phyloP scores from a whole-genome alignment of 2,329 filamentous ascomycete genomes.

The Hypoxylon sp. region DNA sequence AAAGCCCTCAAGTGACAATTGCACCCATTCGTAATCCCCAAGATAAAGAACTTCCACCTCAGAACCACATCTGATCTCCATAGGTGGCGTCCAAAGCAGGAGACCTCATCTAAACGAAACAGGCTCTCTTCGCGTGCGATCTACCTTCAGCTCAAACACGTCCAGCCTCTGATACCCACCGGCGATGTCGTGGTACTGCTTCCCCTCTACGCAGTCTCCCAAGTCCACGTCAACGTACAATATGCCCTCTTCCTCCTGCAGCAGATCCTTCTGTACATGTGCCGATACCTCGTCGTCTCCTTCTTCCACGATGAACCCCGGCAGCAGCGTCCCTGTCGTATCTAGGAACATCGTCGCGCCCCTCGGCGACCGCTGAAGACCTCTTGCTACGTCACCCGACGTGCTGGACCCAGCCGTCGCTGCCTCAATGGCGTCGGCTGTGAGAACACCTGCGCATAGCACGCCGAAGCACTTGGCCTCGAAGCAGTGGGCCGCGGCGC shows the following conservation, averaged over 20 bases:
- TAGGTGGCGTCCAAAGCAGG: neutral
- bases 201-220: slow-evolving; percentile 63
- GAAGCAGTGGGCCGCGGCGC: slow-evolving; percentile 67
- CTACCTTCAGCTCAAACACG: slow-evolving; percentile 63
- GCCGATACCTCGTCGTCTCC: slow-evolving; percentile 32
- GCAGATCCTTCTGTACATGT: slow-evolving; percentile 48
- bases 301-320: slow-evolving; percentile 53
- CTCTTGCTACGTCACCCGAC: slow-evolving; percentile 47
- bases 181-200: slow-evolving; percentile 68
- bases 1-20: too few relatives aligned
- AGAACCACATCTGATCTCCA: neutral
- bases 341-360: slow-evolving; percentile 64
- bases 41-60: neutral
- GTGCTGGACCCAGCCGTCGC: slow-evolving; percentile 49
- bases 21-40: neutral
- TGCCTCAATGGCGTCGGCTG: slow-evolving; percentile 53
- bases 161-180: slow-evolving; percentile 67
- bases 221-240: slow-evolving; percentile 65
- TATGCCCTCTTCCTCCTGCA: slow-evolving; percentile 62
- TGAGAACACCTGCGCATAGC: slow-evolving; percentile 59
- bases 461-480: slow-evolving; percentile 69
- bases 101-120: slow-evolving; percentile 25
- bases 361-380: slow-evolving; percentile 54
- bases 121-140: slow-evolving; percentile 55
- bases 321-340: slow-evolving; percentile 58